These are phyloP conservation scores for Sporothrix globosa DNA, from an alignment of 2,329 filamentous ascomycete species.

Conservation along the genomic window DNA sequence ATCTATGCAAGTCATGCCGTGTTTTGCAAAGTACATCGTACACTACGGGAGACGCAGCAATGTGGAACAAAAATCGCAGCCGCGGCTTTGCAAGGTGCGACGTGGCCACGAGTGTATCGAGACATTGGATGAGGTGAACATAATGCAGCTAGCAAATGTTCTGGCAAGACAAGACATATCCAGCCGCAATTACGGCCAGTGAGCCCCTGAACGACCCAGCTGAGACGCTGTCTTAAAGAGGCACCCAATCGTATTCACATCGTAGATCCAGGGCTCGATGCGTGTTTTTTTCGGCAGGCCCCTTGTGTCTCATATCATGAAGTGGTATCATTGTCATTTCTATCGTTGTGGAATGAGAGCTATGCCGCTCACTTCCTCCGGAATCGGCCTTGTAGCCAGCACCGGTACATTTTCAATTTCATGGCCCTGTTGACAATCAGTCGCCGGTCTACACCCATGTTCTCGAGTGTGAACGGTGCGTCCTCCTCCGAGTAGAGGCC, in stretches of 20 bases:
- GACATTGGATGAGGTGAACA: background rate
- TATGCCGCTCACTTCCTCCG: constrained; percentile 59
- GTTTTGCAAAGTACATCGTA: background rate
- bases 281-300: background rate
- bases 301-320: background rate
- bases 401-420: constrained; percentile 96
- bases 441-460: constrained; percentile 82
- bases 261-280: too few species aligned
- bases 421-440: constrained; percentile 89
- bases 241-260: background rate
- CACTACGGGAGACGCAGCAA: constrained; percentile 2
- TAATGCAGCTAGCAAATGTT: background rate
- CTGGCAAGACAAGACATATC: background rate
- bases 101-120: background rate
- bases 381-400: constrained; percentile 89
- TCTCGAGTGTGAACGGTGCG: constrained; percentile 67
- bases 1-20: too few species aligned
- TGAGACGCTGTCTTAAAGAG: background rate
- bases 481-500: constrained; percentile 32
- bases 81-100: background rate
- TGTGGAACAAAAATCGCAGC: background rate
- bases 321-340: constrained; percentile 29
- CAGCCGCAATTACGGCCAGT: background rate
- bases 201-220: background rate
- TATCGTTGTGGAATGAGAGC: background rate